Evolutionary conservation across 2,329 filamentous ascomycete genomes (phyloP), one percentile per base, ranked within the genome.

Genomic region (Aureobasidium vineae): DNA sequence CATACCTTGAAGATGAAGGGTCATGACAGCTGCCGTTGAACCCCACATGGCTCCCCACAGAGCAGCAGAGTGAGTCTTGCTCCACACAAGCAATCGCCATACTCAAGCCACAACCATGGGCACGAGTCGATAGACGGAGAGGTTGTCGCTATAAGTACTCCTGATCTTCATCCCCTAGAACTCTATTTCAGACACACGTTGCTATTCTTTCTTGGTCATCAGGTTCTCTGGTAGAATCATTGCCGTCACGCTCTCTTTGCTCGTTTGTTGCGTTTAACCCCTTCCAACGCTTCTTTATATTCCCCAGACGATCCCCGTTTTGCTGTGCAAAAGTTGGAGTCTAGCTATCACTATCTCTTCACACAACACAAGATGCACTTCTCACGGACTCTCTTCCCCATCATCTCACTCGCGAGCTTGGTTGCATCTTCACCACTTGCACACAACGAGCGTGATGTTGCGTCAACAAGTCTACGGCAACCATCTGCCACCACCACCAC

Each of bases 401-500:
- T 45, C 16, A 8, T 41, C 50, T 36, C 61, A 21, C n/a, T 52
- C 33, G 16, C 50, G 40, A 65, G 61, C 41, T 47, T 65, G 50
- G 61, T 31, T 15, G 40, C 28, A n/a, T 23, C 49, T 15, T 54
- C 61, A 19, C 61, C 61, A 2, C 16, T 65, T 11, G 10, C 15
- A 41, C 36, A 52, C 19, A 26, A 19, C 33, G 43, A 33, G 28
- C 60, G 60, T 26, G 28, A 31, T 16, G 36, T 13, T 16, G 23
- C 36, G 36, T 36, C 36, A 33, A 36, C 38, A 4, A 54, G n/a
- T n/a, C 47, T 47, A n/a, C 5, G 4, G 16, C 45, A 56, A 13
- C 8, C 28, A 23, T 21, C 67, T 63, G 64, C 65, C 13, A 70
- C 70, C 26, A 31, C 63, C 19, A 70, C 70, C 28, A 70, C 70